Percentiles rank a stretch among this genome's conserved stretches.
Evolutionary conservation across 2,329 filamentous ascomycete species (phyloP).

Genomic region (Hymenoscyphus albidus): DNA sequence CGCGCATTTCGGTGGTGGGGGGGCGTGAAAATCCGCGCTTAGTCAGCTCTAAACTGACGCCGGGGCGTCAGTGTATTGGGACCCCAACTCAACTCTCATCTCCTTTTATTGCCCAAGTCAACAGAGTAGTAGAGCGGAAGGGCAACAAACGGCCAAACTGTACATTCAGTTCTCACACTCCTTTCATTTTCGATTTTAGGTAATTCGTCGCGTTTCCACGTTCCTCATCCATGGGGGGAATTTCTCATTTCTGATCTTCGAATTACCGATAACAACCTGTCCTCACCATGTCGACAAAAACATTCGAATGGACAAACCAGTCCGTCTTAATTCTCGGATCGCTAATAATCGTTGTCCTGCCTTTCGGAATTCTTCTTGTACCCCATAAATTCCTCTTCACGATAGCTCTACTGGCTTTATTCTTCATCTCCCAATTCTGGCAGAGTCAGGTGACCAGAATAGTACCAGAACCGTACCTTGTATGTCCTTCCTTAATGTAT

Average conservation of each 20-base stretch:
- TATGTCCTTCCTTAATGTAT: slow-evolving; percentile 8
- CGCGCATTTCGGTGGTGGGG: too few species aligned
- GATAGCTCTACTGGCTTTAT: neutral
- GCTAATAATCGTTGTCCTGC: slow-evolving; percentile 31
- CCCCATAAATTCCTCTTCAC: slow-evolving; percentile 5
- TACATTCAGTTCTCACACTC: neutral
- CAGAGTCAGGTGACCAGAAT: slow-evolving; percentile 27
- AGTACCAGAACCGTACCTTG: slow-evolving; percentile 32
- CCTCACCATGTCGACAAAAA: slow-evolving; percentile 1
- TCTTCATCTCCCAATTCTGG: slow-evolving; percentile 23
- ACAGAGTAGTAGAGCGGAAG: neutral
- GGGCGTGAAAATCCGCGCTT: too few species aligned
- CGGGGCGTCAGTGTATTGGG: too few species aligned
- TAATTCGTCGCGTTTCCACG: neutral
- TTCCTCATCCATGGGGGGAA: neutral
- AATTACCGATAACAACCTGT: neutral
- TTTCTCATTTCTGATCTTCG: neutral
- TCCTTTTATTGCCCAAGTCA: neutral
- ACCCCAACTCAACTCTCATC: neutral
- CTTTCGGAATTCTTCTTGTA: slow-evolving; percentile 2
- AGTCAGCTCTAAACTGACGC: too few species aligned
- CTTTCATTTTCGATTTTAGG: neutral
- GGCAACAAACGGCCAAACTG: neutral
- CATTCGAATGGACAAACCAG: neutral
- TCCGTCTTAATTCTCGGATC: slow-evolving; percentile 1